Base-by-base conservation (phyloP, 371 early-diverging fungal species). In the Apophysomyces sp. region DNA sequence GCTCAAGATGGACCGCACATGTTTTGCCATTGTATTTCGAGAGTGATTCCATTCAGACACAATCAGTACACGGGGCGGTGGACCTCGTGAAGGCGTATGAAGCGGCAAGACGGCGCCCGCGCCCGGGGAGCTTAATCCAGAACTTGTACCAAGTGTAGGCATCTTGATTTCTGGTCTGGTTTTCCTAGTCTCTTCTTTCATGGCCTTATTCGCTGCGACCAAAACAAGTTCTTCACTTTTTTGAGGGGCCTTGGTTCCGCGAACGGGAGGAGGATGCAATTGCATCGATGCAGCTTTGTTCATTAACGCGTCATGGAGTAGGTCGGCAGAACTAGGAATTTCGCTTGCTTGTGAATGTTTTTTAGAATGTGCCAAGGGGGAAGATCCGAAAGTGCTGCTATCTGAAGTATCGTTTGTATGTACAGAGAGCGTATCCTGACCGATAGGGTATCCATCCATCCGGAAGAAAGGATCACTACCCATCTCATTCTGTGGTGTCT, bases 401-500 rank as follows among this genome's bases (percentile, higher is more conserved):
- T 18, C 34, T 31, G 37, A 15, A 28, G 27, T 5, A 7, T 54
- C 16, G 6, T 12, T 7, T 9, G 27, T 13, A 21, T 31, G 24
- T 26, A 54, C 2, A 44, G 40, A 12, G 8, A 26, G 29, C 12
- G 37, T 51, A 6, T 57, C 40, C 31, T 32, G 58, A 21, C 31
- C 60, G n/a, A 67, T 63, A n/a, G 56, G 63, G 36, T 69, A 77
- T 1, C 72, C 73, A 60, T 74, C 73, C 9, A 69, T 67, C 21
- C 84, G 52, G 31, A 79, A 80, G 61, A 83, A 83, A 0, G 84
- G 84, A 31, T 77, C 70, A 31, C 64, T 70, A 11, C 55, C 67
- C 0, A 66, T 67, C 62, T 83, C 84, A 24, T 73, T 74, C 24
- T 73, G 79, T 24, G 88, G 88, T 5, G 88, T 84, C 16, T 82